Percentiles rank a stretch among this genome's conserved stretches.
These are phyloP conservation scores for Vitis riparia DNA, from an alignment of 164 flowering plant species.

Conservation along the genomic window DNA sequence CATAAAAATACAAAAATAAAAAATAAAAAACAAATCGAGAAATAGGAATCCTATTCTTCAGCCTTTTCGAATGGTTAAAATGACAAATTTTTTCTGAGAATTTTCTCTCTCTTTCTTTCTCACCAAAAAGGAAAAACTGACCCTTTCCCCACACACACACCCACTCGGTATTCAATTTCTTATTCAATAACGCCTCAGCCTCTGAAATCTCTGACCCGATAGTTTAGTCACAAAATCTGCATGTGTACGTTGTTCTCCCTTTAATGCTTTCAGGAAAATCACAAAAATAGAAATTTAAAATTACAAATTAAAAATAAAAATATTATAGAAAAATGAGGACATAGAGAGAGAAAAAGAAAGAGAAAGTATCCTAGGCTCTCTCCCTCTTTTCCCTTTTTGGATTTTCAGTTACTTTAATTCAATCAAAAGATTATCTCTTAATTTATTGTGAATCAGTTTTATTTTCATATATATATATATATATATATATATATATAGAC, in stretches of 20 bases:
- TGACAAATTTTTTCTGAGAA: slow-evolving; percentile 11
- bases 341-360: slow-evolving; percentile 4
- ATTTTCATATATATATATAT: no score
- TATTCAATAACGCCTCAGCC: slow-evolving; percentile 17
- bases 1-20: background rate
- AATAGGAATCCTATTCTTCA: slow-evolving; percentile 28
- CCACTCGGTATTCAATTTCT: slow-evolving; percentile 22
- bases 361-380: slow-evolving; percentile 19
- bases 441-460: no score
- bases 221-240: slow-evolving; percentile 56
- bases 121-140: slow-evolving; percentile 9
- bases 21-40: background rate
- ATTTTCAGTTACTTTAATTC: slow-evolving; percentile 16
- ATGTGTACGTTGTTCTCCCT: slow-evolving; percentile 39
- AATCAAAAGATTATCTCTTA: background rate
- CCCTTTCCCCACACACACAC: slow-evolving; percentile 14
- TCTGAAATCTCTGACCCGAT: slow-evolving; percentile 56
- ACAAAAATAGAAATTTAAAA: slow-evolving; percentile 1
- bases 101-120: slow-evolving; percentile 10
- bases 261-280: slow-evolving; percentile 12
- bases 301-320: slow-evolving; percentile 1
- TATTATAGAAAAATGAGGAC: no score
- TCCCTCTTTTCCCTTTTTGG: slow-evolving; percentile 6
- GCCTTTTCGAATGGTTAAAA: slow-evolving; percentile 33
- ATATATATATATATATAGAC: slow-evolving; percentile 4